These are phyloP conservation scores for Brettanomyces naardenensis DNA, from an alignment of 805 yeast genomes.

Conservation along the genomic window DNA sequence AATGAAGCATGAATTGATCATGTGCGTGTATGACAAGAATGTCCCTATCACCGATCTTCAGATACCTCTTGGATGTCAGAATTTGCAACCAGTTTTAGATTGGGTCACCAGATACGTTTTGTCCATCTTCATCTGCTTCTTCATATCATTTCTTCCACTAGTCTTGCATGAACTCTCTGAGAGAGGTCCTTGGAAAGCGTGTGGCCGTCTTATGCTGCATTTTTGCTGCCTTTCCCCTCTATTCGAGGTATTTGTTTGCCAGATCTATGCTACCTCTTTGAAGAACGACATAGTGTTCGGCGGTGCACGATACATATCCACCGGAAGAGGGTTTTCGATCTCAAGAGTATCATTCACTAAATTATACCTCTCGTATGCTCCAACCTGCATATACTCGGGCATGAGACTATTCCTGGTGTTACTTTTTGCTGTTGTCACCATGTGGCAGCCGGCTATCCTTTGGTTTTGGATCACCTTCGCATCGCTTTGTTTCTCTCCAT, in stretches of 20 bases:
- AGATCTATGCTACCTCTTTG: slow-evolving; percentile 77
- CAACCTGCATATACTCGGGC: slow-evolving; percentile 73
- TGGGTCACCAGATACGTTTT: slow-evolving; percentile 88
- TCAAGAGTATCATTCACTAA: slow-evolving; percentile 65
- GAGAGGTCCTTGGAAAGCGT: slow-evolving; percentile 73
- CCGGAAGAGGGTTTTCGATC: slow-evolving; percentile 93
- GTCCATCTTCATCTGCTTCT: slow-evolving; percentile 87
- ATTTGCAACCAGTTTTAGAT: slow-evolving; percentile 73
- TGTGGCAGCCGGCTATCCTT: slow-evolving; percentile 70
- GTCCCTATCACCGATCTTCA: slow-evolving; percentile 68
- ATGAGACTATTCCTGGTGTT: slow-evolving; percentile 59
- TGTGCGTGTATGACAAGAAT: slow-evolving; percentile 59
- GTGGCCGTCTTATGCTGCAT: slow-evolving; percentile 64
- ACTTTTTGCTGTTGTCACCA: slow-evolving; percentile 66
- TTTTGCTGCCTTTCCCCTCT: slow-evolving; percentile 78
- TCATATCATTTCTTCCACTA: slow-evolving; percentile 83
- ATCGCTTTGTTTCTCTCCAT: slow-evolving; percentile 41
- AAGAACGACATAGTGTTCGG: slow-evolving; percentile 76
- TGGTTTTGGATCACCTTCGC: slow-evolving; percentile 48
- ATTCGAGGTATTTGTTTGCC: slow-evolving; percentile 93
- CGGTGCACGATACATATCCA: slow-evolving; percentile 85
- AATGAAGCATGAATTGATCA: slow-evolving; percentile 59
- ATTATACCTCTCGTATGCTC: slow-evolving; percentile 70
- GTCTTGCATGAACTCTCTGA: slow-evolving; percentile 83
- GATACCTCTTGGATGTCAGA: slow-evolving; percentile 77